These are phyloP conservation scores for Epichloe brachyelytri DNA, from an alignment of 2,329 filamentous ascomycete species.

Conservation along the genomic window DNA sequence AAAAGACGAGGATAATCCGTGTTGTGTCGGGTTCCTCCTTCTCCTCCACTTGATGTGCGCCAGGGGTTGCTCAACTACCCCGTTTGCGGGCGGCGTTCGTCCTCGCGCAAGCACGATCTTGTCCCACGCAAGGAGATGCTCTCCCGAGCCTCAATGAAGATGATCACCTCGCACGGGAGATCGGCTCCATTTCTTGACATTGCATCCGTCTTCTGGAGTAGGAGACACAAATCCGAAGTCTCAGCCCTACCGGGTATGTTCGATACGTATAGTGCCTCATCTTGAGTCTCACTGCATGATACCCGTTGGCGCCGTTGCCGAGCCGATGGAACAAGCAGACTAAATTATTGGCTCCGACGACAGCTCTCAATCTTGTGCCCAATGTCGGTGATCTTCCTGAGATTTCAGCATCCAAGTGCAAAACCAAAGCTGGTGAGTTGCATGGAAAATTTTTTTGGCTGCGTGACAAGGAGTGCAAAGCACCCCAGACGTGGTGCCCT, in stretches of 20 bases:
- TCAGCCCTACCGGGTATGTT: slow-evolving; percentile 8
- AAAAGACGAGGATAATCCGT: not conserved
- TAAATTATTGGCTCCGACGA: not conserved
- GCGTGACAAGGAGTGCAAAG: not conserved
- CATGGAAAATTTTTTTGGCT: not conserved
- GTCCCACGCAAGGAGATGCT: slow-evolving; percentile 4
- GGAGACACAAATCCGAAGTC: slow-evolving; percentile 4
- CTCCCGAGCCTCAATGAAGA: not conserved
- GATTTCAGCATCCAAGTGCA: not conserved
- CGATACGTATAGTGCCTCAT: slow-evolving; percentile 5
- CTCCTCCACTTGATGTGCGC: not conserved
- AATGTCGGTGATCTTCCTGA: not conserved
- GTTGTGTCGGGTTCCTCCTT: not conserved
- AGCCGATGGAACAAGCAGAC: not conserved
- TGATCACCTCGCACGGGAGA: slow-evolving; percentile 8
- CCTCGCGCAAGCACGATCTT: slow-evolving; percentile 4
- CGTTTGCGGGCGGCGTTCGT: not conserved
- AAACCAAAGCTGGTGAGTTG: not conserved
- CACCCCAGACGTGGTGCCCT: not conserved
- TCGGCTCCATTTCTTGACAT: slow-evolving; percentile 2
- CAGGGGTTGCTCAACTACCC: not conserved
- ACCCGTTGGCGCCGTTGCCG: slow-evolving; percentile 5
- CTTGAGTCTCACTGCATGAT: slow-evolving; percentile 8
- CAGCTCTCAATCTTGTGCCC: not conserved
- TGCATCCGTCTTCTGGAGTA: not conserved